A percentile compares a stretch with the other conserved stretches of the same genome.
phyloP scores from a whole-genome alignment of 176 grass and related monocot genomes.

The Phoenix dactylifera region DNA sequence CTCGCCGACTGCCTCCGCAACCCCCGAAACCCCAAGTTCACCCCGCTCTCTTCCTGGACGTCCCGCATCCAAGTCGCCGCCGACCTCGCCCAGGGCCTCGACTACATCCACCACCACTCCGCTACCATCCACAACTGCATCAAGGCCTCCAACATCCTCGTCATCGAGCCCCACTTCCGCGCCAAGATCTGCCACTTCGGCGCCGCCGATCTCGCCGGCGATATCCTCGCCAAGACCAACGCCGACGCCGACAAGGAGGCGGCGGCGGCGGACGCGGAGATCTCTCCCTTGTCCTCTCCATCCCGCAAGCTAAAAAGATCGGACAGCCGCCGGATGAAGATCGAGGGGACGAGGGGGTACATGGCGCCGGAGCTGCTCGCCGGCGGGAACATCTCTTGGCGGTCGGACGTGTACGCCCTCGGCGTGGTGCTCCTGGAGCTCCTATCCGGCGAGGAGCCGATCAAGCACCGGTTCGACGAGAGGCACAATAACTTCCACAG shows the following conservation, averaged over 20 bases:
- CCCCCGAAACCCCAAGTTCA: constrained; percentile 33
- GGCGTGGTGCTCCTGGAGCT: constrained; percentile 55
- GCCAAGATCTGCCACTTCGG: constrained; percentile 56
- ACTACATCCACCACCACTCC: constrained; percentile 68
- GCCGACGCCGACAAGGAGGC: not conserved
- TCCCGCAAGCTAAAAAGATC: not conserved
- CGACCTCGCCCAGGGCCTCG: constrained; percentile 54
- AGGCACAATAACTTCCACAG: constrained; percentile 30
- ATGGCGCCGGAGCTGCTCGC: constrained; percentile 27
- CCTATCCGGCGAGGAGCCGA: constrained; percentile 42
- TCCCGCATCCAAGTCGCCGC: constrained; percentile 43
- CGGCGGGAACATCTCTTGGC: not conserved
- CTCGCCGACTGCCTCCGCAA: constrained; percentile 48
- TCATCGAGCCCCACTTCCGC: constrained; percentile 43
- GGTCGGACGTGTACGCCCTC: constrained; percentile 50
- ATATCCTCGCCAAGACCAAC: not conserved
- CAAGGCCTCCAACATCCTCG: constrained; percentile 28
- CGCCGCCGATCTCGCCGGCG: constrained; percentile 21
- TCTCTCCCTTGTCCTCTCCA: too few relatives aligned
- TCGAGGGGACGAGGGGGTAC: constrained; percentile 23
- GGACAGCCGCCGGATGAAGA: constrained; percentile 13
- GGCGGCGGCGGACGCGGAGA: not conserved
- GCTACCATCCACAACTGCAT: constrained; percentile 38
- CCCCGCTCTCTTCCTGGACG: constrained; percentile 40
- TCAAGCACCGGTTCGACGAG: constrained; percentile 40